Percentiles rank a stretch among this genome's conserved stretches.
Conservation (phyloP, 768 basidiomycete genomes). For the Lactarius akahatsu region DNA sequence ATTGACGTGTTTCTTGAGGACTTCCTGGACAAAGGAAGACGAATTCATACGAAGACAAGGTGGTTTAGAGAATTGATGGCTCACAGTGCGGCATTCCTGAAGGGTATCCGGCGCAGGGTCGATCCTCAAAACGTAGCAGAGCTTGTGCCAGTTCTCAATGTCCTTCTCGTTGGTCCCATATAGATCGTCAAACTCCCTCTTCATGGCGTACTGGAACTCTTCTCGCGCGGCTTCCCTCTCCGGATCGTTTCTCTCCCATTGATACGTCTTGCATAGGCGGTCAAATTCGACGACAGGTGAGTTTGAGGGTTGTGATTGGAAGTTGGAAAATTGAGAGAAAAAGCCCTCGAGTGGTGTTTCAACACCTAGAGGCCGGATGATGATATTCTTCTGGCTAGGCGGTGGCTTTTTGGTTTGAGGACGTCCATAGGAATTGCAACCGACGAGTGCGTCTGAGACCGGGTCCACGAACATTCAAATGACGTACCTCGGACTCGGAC, state of each 20-base stretch:
- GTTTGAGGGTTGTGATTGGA: conserved; percentile 12
- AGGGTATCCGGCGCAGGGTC: conserved; percentile 20
- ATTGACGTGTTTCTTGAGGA: conserved; percentile 32
- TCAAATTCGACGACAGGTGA: conserved; percentile 22
- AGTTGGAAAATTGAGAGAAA: conserved; percentile 28
- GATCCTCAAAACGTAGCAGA: conserved; percentile 28
- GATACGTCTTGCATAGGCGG: conserved; percentile 4
- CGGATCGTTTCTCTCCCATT: background rate
- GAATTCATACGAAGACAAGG: background rate
- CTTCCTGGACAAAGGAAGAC: background rate
- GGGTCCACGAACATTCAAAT: background rate
- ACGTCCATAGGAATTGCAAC: background rate
- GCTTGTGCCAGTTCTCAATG: conserved; percentile 24
- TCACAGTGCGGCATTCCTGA: conserved; percentile 6
- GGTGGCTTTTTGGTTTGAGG: background rate
- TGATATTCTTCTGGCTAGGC: background rate
- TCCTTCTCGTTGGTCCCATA: conserved; percentile 29
- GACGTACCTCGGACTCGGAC: background rate
- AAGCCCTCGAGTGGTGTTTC: conserved; percentile 18
- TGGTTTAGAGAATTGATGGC: background rate
- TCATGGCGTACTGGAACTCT: conserved; percentile 20
- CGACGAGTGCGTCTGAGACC: background rate
- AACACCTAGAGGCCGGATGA: background rate
- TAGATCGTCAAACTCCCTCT: conserved; percentile 24
- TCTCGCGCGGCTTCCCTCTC: background rate